phyloP scores from a whole-genome alignment of 1,284 basidiomycete genomes.

The Phellopilus nigrolimitatus region DNA sequence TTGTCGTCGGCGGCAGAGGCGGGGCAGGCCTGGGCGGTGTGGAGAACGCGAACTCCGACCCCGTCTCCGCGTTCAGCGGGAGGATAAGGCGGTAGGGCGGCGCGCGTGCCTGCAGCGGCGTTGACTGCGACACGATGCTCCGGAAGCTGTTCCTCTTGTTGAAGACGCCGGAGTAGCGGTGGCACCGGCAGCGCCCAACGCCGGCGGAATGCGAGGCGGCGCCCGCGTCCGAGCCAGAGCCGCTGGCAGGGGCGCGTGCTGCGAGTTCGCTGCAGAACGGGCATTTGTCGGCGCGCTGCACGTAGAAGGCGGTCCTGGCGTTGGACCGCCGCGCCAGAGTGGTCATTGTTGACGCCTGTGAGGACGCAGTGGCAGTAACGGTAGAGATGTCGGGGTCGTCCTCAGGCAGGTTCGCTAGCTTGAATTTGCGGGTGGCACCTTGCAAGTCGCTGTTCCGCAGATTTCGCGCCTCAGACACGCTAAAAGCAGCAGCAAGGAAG shows the following conservation, averaged over 20 bases:
- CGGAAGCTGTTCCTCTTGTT: constrained; percentile 11
- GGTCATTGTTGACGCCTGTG: background rate
- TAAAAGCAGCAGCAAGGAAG: background rate
- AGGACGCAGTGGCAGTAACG: background rate
- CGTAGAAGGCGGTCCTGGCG: background rate
- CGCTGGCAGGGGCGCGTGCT: background rate
- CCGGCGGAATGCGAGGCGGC: background rate
- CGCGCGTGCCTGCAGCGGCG: background rate
- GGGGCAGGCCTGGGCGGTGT: background rate
- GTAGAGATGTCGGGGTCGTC: background rate
- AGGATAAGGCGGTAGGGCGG: background rate
- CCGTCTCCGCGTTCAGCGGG: background rate
- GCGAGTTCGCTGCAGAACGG: background rate
- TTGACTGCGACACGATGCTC: constrained; percentile 15
- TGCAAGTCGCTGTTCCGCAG: background rate
- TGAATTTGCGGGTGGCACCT: background rate
- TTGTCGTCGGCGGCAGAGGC: background rate
- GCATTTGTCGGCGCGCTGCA: background rate
- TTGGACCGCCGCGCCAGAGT: background rate
- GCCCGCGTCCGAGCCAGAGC: background rate
- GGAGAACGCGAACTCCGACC: background rate
- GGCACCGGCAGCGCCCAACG: background rate
- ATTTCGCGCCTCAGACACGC: background rate
- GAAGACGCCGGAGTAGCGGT: constrained; percentile 1
- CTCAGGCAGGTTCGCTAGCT: too few relatives aligned